phyloP scores from a whole-genome alignment of 2,329 filamentous ascomycete species.

The Alternaria ventricosa region DNA sequence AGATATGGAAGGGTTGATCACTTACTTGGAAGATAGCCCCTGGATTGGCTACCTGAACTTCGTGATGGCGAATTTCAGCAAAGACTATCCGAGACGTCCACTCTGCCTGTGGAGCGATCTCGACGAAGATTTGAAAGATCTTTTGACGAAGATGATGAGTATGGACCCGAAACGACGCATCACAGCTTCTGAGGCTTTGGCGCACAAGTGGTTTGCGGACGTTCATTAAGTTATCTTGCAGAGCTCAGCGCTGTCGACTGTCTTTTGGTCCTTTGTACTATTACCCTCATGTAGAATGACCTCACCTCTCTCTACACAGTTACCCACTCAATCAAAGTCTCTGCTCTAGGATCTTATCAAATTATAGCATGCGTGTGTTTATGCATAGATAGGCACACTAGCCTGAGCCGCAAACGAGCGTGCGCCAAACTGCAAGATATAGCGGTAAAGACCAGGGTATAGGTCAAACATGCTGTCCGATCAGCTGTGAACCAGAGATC shows the following conservation, averaged over 20 bases:
- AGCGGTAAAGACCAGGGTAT: not conserved
- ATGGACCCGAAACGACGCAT: not conserved
- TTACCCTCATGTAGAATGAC: not conserved
- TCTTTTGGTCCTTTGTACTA: not conserved
- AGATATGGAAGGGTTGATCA: not conserved
- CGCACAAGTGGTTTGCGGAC: not conserved
- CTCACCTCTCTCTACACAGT: not conserved
- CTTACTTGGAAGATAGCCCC: not conserved
- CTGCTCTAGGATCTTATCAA: not conserved
- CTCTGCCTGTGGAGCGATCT: not conserved
- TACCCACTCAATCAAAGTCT: not conserved
- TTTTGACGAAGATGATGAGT: not conserved
- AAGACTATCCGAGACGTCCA: not conserved
- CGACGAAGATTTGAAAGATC: not conserved
- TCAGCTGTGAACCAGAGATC: not conserved
- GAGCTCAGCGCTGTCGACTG: not conserved
- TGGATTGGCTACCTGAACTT: not conserved
- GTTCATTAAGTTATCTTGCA: not conserved
- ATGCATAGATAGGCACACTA: constrained; percentile 7
- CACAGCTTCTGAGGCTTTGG: not conserved
- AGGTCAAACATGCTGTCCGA: constrained; percentile 4
- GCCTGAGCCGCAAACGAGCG: not conserved
- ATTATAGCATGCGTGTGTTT: constrained; percentile 7
- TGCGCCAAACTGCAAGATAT: constrained; percentile 12
- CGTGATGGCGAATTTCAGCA: not conserved